Evolutionary conservation across 2,329 filamentous ascomycete genomes (phyloP).

Genomic region (Paecilomyces sp.): DNA sequence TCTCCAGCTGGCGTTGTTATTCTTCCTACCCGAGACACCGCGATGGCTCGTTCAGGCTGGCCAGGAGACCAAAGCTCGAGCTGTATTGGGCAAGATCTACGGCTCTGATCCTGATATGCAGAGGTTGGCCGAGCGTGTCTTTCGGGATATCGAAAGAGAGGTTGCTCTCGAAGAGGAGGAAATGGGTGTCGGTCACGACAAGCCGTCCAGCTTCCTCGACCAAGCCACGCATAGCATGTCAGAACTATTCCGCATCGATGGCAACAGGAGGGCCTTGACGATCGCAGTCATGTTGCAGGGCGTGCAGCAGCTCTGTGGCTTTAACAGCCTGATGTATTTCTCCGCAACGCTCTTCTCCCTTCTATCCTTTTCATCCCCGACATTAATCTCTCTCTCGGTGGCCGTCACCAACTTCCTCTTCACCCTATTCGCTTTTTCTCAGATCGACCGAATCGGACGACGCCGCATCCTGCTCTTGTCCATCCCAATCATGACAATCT

Average conservation of each 20-base stretch:
- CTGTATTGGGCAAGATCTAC: constrained; percentile 60
- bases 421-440: constrained; percentile 63
- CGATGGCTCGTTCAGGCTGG: constrained; percentile 74
- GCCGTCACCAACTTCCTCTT: constrained; percentile 78
- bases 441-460: constrained; percentile 74
- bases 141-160: constrained; percentile 66
- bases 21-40: constrained; percentile 79
- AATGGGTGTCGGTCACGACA: constrained; percentile 10
- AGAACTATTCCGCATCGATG: constrained; percentile 33
- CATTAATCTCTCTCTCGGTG: constrained; percentile 70
- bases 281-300: constrained; percentile 85
- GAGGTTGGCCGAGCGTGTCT: constrained; percentile 50
- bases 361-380: constrained; percentile 71
- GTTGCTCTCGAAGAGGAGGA: constrained; percentile 61
- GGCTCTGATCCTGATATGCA: constrained; percentile 39
- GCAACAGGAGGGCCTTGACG: constrained; percentile 60
- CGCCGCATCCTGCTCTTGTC: constrained; percentile 74
- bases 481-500: constrained; percentile 73
- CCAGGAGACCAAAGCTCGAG: constrained; percentile 53
- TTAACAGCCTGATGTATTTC: constrained; percentile 91
- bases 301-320: constrained; percentile 81
- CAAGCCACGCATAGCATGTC: constrained; percentile 18
- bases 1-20: constrained; percentile 61
- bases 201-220: constrained; percentile 11
- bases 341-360: constrained; percentile 74